Conservation (phyloP, 495 filamentous ascomycete species). For the Penicillium daleae region DNA sequence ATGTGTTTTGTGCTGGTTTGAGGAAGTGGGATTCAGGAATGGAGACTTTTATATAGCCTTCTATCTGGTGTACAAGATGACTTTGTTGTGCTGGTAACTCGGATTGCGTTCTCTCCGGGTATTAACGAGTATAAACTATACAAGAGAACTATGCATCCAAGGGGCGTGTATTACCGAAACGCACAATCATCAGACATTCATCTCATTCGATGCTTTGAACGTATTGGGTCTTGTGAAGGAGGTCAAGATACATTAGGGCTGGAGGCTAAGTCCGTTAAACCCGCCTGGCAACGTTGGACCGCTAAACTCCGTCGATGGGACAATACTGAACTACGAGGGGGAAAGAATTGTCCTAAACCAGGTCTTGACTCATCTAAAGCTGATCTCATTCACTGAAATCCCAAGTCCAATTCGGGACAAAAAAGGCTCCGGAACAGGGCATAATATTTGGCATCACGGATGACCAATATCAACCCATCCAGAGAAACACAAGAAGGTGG, state of each 20-base stretch:
- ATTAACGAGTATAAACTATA: neutral
- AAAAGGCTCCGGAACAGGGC: constrained; percentile 13
- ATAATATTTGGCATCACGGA: constrained; percentile 34
- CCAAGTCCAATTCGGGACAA: constrained; percentile 13
- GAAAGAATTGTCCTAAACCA: too few relatives aligned
- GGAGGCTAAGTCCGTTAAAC: constrained; percentile 5
- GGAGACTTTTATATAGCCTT: neutral
- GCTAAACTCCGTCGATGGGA: neutral
- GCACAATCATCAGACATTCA: neutral
- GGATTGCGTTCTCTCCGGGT: neutral
- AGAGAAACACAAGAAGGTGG: constrained; percentile 17
- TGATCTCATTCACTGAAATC: constrained; percentile 23
- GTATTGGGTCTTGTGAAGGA: neutral
- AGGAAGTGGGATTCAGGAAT: neutral
- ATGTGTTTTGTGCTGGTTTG: neutral
- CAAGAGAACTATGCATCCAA: neutral
- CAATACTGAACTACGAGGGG: neutral
- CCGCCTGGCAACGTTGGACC: neutral
- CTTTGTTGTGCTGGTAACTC: neutral
- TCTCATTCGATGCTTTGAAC: neutral
- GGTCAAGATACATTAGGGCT: neutral
- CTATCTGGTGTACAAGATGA: neutral
- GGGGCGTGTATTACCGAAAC: neutral
- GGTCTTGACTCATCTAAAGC: constrained; percentile 18
- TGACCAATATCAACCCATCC: constrained; percentile 21